Base-by-base conservation (phyloP, 108 stramenopile species). In the Cyclotella baltica region DNA sequence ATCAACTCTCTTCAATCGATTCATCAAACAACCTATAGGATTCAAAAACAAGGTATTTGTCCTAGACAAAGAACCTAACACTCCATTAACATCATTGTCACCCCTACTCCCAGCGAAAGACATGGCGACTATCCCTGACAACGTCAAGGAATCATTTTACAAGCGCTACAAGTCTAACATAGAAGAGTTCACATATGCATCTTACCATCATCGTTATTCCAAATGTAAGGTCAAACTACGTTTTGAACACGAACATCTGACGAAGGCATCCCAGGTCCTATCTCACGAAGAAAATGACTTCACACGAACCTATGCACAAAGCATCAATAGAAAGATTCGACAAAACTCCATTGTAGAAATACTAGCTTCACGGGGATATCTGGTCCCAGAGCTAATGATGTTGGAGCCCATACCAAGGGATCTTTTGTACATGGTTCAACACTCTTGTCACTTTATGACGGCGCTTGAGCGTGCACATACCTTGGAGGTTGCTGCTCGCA, bases 401-500 rank as follows among this genome's bases (percentile, higher is more conserved):
- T 34, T 88, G 0, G 55, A 86, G 11, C 89, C 89, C 5, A 70
- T 87, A 68, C 89, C 87, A 9, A 59, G 87, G 47, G 87, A 88
- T 74, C 37, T 86, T 16, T 59, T 90, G 52, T 88, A 86, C 56
- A 6, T 82, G 8, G 57, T 77, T 6, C 73, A 74, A 29, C 70
- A 81, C 11, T 53, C 70, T 4, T 73, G 75, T 10, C 35, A 15
- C 13, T 87, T 85, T 66, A 76, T 90, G 83, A 38, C 81, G 36
- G 53, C 72, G 13, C 61, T 90, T 29, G 88, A 87, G 67, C 65
- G 85, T 23, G 53, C 48, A 23, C 34, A 65, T 51, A 16, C 25
- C 3, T 72, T 83, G 16, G 43, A 13, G 11, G 2, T 53, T 31
- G 72, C 55, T 62, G 77, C 71, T 11, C 29, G 9, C 18, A 48